Percentiles rank a stretch among this genome's conserved stretches.
phyloP scores from a whole-genome alignment of 2,329 filamentous ascomycete species.

The Diplodia sapinea region DNA sequence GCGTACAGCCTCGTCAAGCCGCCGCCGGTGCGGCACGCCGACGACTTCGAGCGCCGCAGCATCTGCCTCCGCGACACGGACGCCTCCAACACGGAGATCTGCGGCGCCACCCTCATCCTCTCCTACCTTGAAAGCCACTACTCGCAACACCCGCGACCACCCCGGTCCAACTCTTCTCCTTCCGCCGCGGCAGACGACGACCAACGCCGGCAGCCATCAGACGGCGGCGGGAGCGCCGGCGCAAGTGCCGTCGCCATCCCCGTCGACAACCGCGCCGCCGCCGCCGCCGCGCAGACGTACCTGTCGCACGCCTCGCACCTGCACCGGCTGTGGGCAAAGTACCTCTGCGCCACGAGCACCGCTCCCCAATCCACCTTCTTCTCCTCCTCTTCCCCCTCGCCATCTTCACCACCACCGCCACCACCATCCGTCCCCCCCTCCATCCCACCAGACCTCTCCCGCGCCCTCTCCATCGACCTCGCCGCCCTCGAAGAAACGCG shows the following conservation, averaged over 20 bases:
- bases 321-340: constrained; percentile 1
- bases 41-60: constrained; percentile 36
- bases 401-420: no score
- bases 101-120: constrained; percentile 38
- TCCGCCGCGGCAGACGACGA: background rate
- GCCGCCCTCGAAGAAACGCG: constrained; percentile 37
- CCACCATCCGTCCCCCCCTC: background rate
- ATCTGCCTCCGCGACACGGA: constrained; percentile 45
- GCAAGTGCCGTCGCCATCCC: background rate
- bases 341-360: constrained; percentile 34
- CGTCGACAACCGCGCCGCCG: background rate
- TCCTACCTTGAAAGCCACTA: constrained; percentile 46
- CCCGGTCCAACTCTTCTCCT: background rate
- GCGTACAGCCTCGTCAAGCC: constrained; percentile 33
- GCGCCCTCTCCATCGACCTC: constrained; percentile 35
- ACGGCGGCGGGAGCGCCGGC: no score
- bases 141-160: constrained; percentile 14
- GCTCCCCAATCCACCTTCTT: constrained; percentile 36
- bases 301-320: constrained; percentile 8
- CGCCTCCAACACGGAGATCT: constrained; percentile 42
- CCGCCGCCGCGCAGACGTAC: background rate
- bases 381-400: constrained; percentile 32
- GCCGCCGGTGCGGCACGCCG: constrained; percentile 35
- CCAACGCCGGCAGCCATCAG: background rate
- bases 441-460: constrained; percentile 29